Conservation (phyloP, 306 rosid species). For the Pyrus betulifolia region DNA sequence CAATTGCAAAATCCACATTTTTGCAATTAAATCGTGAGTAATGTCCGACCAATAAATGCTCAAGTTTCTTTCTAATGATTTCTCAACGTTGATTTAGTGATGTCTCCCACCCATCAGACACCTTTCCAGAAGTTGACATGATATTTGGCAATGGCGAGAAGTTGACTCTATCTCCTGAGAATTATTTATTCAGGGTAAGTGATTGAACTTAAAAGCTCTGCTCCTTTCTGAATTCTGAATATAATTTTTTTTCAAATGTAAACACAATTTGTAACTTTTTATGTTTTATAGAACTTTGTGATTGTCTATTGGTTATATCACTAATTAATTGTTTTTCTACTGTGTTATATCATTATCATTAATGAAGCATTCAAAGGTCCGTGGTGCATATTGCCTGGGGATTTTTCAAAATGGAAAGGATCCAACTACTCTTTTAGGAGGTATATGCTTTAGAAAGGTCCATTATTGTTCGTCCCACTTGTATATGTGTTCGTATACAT, state of each 20-base stretch:
- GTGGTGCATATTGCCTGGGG: conserved; percentile 91
- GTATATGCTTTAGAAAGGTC: conserved; percentile 29
- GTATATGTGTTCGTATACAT: background rate
- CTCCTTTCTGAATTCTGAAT: background rate
- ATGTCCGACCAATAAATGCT: background rate
- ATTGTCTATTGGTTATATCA: conserved; percentile 13
- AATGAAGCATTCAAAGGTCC: conserved; percentile 79
- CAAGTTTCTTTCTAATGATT: conserved; percentile 7
- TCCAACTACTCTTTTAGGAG: conserved; percentile 94
- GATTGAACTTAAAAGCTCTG: background rate
- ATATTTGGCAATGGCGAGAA: conserved; percentile 73
- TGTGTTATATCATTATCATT: conserved; percentile 21
- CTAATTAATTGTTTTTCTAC: conserved; percentile 13
- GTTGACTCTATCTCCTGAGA: conserved; percentile 80
- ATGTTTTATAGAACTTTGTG: background rate
- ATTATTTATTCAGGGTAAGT: conserved; percentile 85
- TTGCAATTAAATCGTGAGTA: background rate
- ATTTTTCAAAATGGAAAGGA: conserved; percentile 77
- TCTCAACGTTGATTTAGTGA: conserved; percentile 42
- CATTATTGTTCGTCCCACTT: background rate
- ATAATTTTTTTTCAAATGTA: background rate
- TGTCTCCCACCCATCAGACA: conserved; percentile 47
- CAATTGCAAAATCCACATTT: background rate
- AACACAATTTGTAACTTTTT: background rate
- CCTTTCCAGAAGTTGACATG: conserved; percentile 87